Conservation (phyloP, 345 rosid species). For the Atalantia buxifolia region DNA sequence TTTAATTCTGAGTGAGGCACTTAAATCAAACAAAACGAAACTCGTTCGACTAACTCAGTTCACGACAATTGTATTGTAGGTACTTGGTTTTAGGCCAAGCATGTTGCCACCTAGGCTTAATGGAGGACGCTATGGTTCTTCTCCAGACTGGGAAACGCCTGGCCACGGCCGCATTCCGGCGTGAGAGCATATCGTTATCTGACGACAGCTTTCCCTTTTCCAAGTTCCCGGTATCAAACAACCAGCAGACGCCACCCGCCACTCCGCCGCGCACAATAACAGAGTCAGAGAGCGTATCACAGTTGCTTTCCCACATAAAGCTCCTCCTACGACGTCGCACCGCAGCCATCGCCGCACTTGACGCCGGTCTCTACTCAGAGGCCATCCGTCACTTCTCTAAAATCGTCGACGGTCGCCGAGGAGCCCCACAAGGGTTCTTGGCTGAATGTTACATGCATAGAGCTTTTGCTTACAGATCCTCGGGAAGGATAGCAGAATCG, state of each 20-base stretch:
- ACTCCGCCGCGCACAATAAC: conserved; percentile 46
- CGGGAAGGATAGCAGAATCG: conserved; percentile 78
- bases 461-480: conserved; percentile 69
- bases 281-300: conserved; percentile 56
- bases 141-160: conserved; percentile 94
- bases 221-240: conserved; percentile 22
- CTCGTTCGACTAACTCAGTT: not conserved
- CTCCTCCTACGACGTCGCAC: conserved; percentile 84
- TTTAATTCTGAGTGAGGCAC: not conserved
- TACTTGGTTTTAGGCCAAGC: conserved; percentile 86
- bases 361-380: conserved; percentile 74
- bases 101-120: conserved; percentile 82
- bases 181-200: conserved; percentile 75
- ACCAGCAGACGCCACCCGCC: conserved; percentile 36
- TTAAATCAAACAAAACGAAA: not conserved
- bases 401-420: conserved; percentile 82
- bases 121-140: conserved; percentile 97
- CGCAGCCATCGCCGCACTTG: conserved; percentile 83
- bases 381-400: conserved; percentile 93
- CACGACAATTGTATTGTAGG: conserved; percentile 28
- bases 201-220: conserved; percentile 82
- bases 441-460: conserved; percentile 88
- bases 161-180: conserved; percentile 92
- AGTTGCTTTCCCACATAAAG: conserved; percentile 76
- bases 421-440: conserved; percentile 85